Conservation (phyloP, 345 rosid species). For the Linum lewisii region DNA sequence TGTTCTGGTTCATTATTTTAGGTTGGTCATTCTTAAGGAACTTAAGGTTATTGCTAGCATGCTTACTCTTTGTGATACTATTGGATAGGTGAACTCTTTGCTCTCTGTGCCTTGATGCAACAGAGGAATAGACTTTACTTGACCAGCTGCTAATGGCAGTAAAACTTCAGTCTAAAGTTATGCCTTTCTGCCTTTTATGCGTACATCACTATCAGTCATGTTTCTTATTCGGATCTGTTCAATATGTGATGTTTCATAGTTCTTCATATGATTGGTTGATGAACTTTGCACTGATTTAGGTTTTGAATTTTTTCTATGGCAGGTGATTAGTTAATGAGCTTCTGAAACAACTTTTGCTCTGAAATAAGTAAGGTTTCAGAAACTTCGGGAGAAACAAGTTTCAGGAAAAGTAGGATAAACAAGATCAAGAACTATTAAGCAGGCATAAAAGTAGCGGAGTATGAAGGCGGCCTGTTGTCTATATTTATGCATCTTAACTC, state of each 20-base stretch:
- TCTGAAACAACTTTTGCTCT: conserved; percentile 50
- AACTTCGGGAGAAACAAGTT: conserved; percentile 55
- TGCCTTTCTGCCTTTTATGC: background rate
- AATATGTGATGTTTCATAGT: background rate
- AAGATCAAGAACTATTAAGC: too few relatives aligned
- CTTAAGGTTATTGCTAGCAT: conserved; percentile 29
- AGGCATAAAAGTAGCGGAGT: too few relatives aligned
- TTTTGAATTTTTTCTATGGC: conserved; percentile 9
- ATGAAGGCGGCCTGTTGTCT: too few relatives aligned
- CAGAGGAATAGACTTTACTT: conserved; percentile 43
- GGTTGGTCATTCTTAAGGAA: conserved; percentile 51
- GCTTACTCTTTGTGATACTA: conserved; percentile 46
- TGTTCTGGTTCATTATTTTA: conserved; percentile 40
- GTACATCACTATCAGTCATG: background rate
- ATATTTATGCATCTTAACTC: too few relatives aligned
- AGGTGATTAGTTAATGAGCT: conserved; percentile 56
- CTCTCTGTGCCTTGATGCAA: conserved; percentile 25
- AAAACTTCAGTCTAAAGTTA: conserved; percentile 33
- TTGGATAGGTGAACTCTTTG: conserved; percentile 56
- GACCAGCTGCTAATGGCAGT: conserved; percentile 30
- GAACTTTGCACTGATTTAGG: background rate
- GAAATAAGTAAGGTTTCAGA: conserved; percentile 58
- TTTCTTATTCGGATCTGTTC: background rate
- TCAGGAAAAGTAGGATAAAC: too few relatives aligned
- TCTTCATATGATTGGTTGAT: background rate